A percentile compares a stretch with the other conserved stretches of the same genome.
Conservation (phyloP, 2,329 filamentous ascomycete genomes). For the Botrytis cinerea region DNA sequence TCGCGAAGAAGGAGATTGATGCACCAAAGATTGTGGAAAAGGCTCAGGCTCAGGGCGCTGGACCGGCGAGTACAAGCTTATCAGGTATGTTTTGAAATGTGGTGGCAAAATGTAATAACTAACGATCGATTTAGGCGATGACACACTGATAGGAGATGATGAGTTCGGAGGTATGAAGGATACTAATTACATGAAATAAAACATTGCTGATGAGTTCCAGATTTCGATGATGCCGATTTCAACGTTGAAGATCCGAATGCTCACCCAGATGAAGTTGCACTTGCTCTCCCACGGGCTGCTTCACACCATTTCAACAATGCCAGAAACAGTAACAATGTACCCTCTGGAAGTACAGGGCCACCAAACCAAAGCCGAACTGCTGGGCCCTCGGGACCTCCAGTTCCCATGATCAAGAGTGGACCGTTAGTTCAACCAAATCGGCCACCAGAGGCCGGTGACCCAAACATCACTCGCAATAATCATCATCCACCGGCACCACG, state of each 20-base stretch:
- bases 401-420: conserved; percentile 25
- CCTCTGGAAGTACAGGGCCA: conserved; percentile 23
- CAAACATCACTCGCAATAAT: conserved; percentile 25
- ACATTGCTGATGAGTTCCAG: conserved; percentile 48
- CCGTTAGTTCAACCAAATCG: conserved; percentile 38
- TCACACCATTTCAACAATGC: conserved; percentile 32
- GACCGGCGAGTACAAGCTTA: not conserved
- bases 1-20: conserved; percentile 38
- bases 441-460: conserved; percentile 30
- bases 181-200: conserved; percentile 42
- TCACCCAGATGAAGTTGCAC: conserved; percentile 74
- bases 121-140: conserved; percentile 43
- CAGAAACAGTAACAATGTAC: conserved; percentile 27
- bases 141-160: conserved; percentile 47
- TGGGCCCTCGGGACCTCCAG: conserved; percentile 27
- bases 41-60: conserved; percentile 24
- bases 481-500: conserved; percentile 36
- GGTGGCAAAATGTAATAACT: conserved; percentile 26
- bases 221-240: conserved; percentile 78
- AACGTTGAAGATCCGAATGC: conserved; percentile 62
- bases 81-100: conserved; percentile 4
- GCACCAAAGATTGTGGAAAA: conserved; percentile 38
- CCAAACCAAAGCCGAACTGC: conserved; percentile 40
- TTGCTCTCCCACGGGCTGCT: conserved; percentile 46
- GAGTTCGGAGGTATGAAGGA: conserved; percentile 54